Base-by-base conservation (phyloP, 345 rosid species). In the Conringia planisiliqua region DNA sequence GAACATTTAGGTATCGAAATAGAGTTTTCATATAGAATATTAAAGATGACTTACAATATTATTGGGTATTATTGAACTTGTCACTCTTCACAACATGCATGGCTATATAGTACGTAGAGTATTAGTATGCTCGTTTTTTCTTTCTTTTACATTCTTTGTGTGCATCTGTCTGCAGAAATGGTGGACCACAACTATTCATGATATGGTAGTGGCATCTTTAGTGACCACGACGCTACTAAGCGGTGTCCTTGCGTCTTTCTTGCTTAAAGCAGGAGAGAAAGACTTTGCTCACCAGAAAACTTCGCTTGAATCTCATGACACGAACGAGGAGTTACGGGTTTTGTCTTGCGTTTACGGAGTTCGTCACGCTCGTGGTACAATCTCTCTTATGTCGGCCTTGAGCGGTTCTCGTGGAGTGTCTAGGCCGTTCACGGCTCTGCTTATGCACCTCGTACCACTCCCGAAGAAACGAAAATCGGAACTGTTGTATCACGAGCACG, bases 381-480 rank as follows among this genome's bases (percentile, higher is more conserved):
- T 91, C 14, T 85, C 84, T 24, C 74, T 94, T 17, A 36, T 81
- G 60, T 82, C 88, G 0, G 84, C 93, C 48, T 62, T 88, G 10
- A 60, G 80, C 14, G 91, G 89, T 17, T 83, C 86, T 47, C 46
- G 16, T 43, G 52, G 16, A 40, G 67, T 59, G 3, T 70, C 85
- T 4, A 73, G 82, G 4, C 86, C 89, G 0, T 72, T 86, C 74
- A 64, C 81, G 3, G 81, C 98, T 9, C 82, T 87, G 75, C 73
- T 94, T 74, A 81, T 84, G 85, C 96, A 94, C 77, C 83, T 91
- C 2, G 93, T 90, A 17, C 96, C 93, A 52, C 93, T 91, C 59
- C 94, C 93, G 0, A 87, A 82, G 82, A 88, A 83, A 66, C 76
- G 74, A 10, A 82, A 77, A 14, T 67, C 81, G 2, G 85, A 77